Conservation (phyloP, 805 yeast species). For the Zygotorulaspora sp. region DNA sequence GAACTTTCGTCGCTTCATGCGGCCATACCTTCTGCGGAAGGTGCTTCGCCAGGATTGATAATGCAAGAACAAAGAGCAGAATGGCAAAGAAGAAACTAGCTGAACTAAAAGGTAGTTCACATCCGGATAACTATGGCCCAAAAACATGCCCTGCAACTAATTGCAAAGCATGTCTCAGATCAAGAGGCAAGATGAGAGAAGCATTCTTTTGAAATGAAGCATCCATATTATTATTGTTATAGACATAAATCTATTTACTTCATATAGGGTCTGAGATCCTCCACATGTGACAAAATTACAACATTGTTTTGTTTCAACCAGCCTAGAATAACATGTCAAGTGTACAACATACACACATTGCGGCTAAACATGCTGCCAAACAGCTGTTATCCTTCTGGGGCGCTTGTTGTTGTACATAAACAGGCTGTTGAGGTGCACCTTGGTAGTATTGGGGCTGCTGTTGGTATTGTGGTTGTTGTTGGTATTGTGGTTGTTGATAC, state of each 20-base stretch:
- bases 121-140: constrained; percentile 51
- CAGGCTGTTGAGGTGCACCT: constrained; percentile 43
- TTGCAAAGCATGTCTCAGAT: constrained; percentile 44
- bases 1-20: constrained; percentile 64
- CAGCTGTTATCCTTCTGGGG: constrained; percentile 40
- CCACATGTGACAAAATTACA: no score
- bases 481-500: constrained; percentile 27
- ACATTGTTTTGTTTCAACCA: neutral
- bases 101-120: constrained; percentile 32
- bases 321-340: constrained; percentile 45
- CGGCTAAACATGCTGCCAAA: constrained; percentile 51
- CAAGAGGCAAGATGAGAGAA: constrained; percentile 51
- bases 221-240: constrained; percentile 3
- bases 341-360: constrained; percentile 53
- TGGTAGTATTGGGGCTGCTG: constrained; percentile 41
- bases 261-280: neutral
- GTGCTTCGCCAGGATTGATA: constrained; percentile 65
- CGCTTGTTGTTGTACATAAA: constrained; percentile 49
- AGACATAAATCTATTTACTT: neutral
- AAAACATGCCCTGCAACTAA: constrained; percentile 50
- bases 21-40: constrained; percentile 88
- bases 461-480: constrained; percentile 37
- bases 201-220: constrained; percentile 35
- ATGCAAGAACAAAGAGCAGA: constrained; percentile 30
- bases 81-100: constrained; percentile 25